Base-by-base conservation (phyloP, 2,329 filamentous ascomycete species). In the Verticillium longisporum region DNA sequence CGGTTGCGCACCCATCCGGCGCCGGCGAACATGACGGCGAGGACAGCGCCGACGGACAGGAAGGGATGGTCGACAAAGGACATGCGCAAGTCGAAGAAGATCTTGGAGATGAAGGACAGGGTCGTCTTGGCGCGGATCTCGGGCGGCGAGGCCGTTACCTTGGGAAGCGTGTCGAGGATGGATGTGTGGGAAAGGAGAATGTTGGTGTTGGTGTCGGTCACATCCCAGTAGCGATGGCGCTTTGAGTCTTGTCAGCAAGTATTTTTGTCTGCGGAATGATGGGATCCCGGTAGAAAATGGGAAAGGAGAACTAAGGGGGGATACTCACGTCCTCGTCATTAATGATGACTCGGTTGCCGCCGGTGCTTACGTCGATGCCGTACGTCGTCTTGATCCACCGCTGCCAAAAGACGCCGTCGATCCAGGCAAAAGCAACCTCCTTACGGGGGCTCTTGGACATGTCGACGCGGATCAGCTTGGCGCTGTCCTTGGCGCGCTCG, bases 401-500 rank as follows among this genome's bases (percentile, higher is more conserved):
- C 75, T 98, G 93, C 95, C 95, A 99, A 75, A 98, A 98, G 7
- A 91, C 85, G 58, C 93, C 92, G 72, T 99, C 95, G 13, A 98
- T 92, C 95, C 95, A 99, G 13, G 95, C 95, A 75, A 99, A 99
- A 9, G 87, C 86, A 53, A 98, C 92, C 72, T 96, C 90, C 74
- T 94, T 96, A 68, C 89, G 88, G 71, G 92, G 88, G 58, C 91
- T 85, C 71, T 90, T 89, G 68, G 94, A 89, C 86, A 97, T 96
- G 68, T 92, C 91, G 72, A 99, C 93, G 36, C 88, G 87, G 70
- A 96, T 96, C 66, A 86, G 88, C 81, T 99, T 99, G 38, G 95
- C 96, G 54, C 89, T 84, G 41, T 92, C 84, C 62, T 97, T 77
- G 11, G 91, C 94, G 58, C 93, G 87, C 74, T 97, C 88, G 72